Evolutionary conservation across 2,329 filamentous ascomycete species (phyloP), one percentile per base, ranked within the genome.

Genomic region (Colletotrichum tropicicola): DNA sequence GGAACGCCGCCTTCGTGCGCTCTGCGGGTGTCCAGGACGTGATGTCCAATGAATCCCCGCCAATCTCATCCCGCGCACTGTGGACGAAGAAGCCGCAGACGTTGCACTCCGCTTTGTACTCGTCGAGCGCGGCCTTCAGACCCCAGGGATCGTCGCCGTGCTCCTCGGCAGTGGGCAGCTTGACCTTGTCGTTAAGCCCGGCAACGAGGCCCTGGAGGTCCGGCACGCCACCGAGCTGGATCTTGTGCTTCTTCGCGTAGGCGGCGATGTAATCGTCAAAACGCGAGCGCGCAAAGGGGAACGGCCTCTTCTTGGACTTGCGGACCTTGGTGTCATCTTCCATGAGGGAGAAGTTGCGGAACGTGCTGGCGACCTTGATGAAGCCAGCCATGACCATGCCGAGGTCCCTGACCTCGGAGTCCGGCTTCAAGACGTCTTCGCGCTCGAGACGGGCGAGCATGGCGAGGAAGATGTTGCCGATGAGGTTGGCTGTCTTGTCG

Each of bases 1-100:
- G 30, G 39, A 76, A 81, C 15, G 59, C 66, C 3, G 60, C 45
- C 17, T 32, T 51, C 69, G 78, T 80, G 37, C 79, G 74, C 49
- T 78, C 69, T 1, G 70, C 69, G 19, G 68, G 66, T n/a, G 69
- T 65, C 73, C 71, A 76, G 1, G 75, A 73, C 9, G 78, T 76
- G 49, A 80, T 72, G 59, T 81, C 80, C 4, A 75, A 66, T 0
- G 28, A 17, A 56, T 82, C 79, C 0, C 80, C 79, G 4, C 80
- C 80, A 17, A 82, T 77, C 15, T 48, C 30, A 15, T 37, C 19
- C 30, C 56, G 69, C 7, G 44, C 35, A 9, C 3, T 19, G 15
- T 59, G 32, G 10, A 45, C 41, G 6, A 45, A 45, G 41, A 27
- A 45, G 45, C 23, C 25, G 45, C 45, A 48, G 28, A 19, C n/a